Base-by-base conservation (phyloP, 1,284 basidiomycete genomes). In the Rhodotorula sp. region DNA sequence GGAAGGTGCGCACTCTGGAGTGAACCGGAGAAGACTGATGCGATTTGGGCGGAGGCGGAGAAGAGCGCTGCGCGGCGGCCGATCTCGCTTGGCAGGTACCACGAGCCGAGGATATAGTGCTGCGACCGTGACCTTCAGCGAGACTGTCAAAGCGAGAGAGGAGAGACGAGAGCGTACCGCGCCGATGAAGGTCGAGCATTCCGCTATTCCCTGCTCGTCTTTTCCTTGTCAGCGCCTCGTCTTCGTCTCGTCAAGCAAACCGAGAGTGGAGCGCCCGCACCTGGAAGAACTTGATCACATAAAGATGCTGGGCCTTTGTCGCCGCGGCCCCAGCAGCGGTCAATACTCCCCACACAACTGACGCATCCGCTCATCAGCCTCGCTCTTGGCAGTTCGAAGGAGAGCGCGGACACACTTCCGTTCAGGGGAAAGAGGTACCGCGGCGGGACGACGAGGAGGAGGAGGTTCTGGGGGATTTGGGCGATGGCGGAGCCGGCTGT, bases 11-110 rank as follows among this genome's bases (percentile, higher is more conserved):
- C 51, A 61, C 59, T 30, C 80, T 89, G 88, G 22, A 90, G 30
- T 13, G 89, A 80, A 3, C 88, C 88, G 16, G 88, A 89, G 77
- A 90, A 89, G 58, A 80, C 59, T 4, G 67, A 70, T 10, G 78
- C 88, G 40, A 83, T 82, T 31, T 89, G 80, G 0, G 87, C 87
- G 20, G 87, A 87, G 62, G 84, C 84, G 22, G 88, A 87, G 77
- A 89, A 90, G 74, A 89, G 86, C 4, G 86, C 88, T 4, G 86
- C 87, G 13, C 88, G 83, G 73, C 88, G 88, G 5, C 88, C 88
- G 4, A 89, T 81, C 79, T 90, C 88, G 30, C 82, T 9, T 16
- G 58, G 58, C 11, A n/a, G 26, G 57, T 65, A 65, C 63, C 63
- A 65, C 0, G 63, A 22, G 34, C 64, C 64, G 44, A 65, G 46